phyloP scores from a whole-genome alignment of 2,329 filamentous ascomycete genomes.

The Helminthosporium solani region DNA sequence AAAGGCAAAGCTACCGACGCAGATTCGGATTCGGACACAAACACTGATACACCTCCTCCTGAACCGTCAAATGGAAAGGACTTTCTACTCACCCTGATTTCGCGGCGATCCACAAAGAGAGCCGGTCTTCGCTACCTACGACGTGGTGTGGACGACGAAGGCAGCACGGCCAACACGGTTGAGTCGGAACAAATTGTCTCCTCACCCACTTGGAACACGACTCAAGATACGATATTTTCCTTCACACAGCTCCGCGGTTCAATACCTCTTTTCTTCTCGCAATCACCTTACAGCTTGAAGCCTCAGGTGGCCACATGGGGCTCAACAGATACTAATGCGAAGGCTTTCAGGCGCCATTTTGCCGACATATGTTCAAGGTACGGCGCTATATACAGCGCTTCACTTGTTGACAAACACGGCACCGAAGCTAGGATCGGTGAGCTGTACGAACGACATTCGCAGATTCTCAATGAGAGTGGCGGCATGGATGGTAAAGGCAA shows the following conservation, averaged over 20 bases:
- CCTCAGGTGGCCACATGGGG: slow-evolving; percentile 81
- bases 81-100: slow-evolving; percentile 85
- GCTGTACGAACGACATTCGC: slow-evolving; percentile 69
- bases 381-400: slow-evolving; percentile 74
- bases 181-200: slow-evolving; percentile 95
- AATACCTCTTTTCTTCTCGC: slow-evolving; percentile 92
- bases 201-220: slow-evolving; percentile 62
- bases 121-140: slow-evolving; percentile 88
- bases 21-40: slow-evolving; percentile 11
- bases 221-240: slow-evolving; percentile 66
- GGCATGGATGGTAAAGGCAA: slow-evolving; percentile 51
- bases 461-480: slow-evolving; percentile 62
- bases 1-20: slow-evolving; percentile 29
- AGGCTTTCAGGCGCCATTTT: slow-evolving; percentile 80
- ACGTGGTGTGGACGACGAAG: slow-evolving; percentile 86
- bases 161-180: slow-evolving; percentile 83
- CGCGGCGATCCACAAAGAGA: slow-evolving; percentile 80
- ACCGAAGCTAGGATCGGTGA: slow-evolving; percentile 78
- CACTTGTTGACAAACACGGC: slow-evolving; percentile 84
- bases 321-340: slow-evolving; percentile 73
- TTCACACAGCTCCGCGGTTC: slow-evolving; percentile 88
- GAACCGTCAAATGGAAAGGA: slow-evolving; percentile 43
- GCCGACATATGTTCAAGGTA: slow-evolving; percentile 68
- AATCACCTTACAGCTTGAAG: slow-evolving; percentile 90
- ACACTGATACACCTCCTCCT: slow-evolving; percentile 26